Evolutionary conservation across 169 alveolate species (phyloP), one percentile per base, ranked within the genome.

Genomic region (Theileria annulata): DNA sequence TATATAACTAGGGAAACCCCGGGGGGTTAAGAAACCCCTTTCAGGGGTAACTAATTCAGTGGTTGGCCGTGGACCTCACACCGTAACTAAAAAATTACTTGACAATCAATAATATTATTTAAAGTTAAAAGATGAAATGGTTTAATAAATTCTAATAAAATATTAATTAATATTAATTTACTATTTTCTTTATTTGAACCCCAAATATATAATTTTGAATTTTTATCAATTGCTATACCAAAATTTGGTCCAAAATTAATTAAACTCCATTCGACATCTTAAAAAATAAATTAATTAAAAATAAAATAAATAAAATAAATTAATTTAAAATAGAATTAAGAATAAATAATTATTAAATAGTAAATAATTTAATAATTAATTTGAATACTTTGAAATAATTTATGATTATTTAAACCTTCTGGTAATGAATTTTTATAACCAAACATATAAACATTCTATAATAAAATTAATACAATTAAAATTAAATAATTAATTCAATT

Each of bases 161-260:
- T 27, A 8, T 15, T 67, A 4, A 56, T 35, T 10, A 17, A 54
- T 21, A 3, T n/a, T 21, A 58, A 3, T 17, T 3, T 19, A 56
- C 51, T 49, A 51, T 51, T 58, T 15, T 76, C 79, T 23, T 56
- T 67, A n/a, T 42, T 17, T 5, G 73, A 15, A 31, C 88, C 88
- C 88, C 88, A 82, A 49, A 82, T 19, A 75, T 82, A 82, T 48
- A 82, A 69, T 6, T 35, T 23, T 6, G 71, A 72, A 0, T 31
- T 4, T 21, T 30, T 8, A 35, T 82, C 80, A 10, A 82, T 21
- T 1, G 88, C 85, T 13, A 78, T 85, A 8, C 88, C 88, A 69
- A 82, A 82, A 6, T 35, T 28, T 0, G 88, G 88, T n/a, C 88
- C 88, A 30, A 82, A 82, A 30, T 78, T 67, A 31, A 82, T 49